These are phyloP conservation scores for Bifiguratus adelaidae DNA, from an alignment of 192 early-diverging fungal genomes.

Conservation along the genomic window DNA sequence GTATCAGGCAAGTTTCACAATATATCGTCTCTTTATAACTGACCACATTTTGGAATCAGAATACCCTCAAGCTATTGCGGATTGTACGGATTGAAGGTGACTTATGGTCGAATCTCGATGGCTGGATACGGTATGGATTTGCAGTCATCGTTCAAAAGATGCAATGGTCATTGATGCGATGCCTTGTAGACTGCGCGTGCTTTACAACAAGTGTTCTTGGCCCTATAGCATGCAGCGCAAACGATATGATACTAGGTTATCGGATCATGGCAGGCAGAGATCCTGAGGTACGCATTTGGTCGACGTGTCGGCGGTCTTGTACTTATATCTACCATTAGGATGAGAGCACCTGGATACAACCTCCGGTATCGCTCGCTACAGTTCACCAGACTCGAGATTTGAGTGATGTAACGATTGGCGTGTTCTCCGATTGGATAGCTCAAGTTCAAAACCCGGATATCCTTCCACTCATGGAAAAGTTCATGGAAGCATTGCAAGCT, in stretches of 20 bases:
- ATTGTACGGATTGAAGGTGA: constrained; percentile 67
- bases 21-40: background rate
- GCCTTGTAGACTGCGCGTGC: background rate
- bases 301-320: background rate
- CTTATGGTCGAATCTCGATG: constrained; percentile 50
- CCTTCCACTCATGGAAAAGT: constrained; percentile 11
- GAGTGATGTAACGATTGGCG: constrained; percentile 43
- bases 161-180: background rate
- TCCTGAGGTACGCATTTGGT: constrained; percentile 11
- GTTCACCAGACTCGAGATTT: constrained; percentile 15
- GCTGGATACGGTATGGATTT: constrained; percentile 28
- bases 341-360: constrained; percentile 30
- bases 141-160: background rate
- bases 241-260: constrained; percentile 59
- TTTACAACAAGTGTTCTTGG: constrained; percentile 15
- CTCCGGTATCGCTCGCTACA: constrained; percentile 23
- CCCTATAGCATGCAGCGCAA: constrained; percentile 56
- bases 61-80: constrained; percentile 65
- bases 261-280: constrained; percentile 50
- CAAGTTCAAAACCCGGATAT: constrained; percentile 24
- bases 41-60: constrained; percentile 8
- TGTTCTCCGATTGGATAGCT: constrained; percentile 36
- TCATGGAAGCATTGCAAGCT: constrained; percentile 19
- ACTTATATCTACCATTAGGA: constrained; percentile 21
- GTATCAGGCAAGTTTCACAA: constrained; percentile 23